phyloP scores from a whole-genome alignment of 768 basidiomycete species.

The Termitomyces sp. region DNA sequence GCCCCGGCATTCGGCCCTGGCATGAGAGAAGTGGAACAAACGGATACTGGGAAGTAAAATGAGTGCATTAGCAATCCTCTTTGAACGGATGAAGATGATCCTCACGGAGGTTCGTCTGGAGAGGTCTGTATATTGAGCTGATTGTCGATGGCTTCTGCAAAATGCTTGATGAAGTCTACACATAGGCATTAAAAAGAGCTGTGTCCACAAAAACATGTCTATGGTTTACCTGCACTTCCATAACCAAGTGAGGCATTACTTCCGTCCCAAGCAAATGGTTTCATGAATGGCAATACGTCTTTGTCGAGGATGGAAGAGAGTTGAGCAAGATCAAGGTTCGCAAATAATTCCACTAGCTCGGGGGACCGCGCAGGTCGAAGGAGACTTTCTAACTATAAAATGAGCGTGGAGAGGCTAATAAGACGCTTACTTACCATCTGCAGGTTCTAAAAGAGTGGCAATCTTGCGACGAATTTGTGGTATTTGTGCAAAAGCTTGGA shows the following conservation, averaged over 20 bases:
- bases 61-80: not conserved
- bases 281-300: slow-evolving; percentile 40
- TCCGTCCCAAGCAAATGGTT: slow-evolving; percentile 30
- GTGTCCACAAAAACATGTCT: slow-evolving; percentile 9
- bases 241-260: slow-evolving; percentile 19
- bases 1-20: slow-evolving; percentile 31
- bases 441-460: slow-evolving; percentile 18
- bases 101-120: slow-evolving; percentile 29
- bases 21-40: slow-evolving; percentile 55
- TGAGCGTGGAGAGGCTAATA: not conserved
- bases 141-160: slow-evolving; percentile 40
- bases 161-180: slow-evolving; percentile 43
- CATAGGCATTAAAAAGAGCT: slow-evolving; percentile 1
- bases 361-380: slow-evolving; percentile 10
- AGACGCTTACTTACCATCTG: not conserved
- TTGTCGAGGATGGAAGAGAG: slow-evolving; percentile 52
- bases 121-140: slow-evolving; percentile 31
- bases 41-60: slow-evolving; percentile 19
- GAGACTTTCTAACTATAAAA: not conserved
- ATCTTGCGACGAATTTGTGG: slow-evolving; percentile 59
- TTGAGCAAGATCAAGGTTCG: slow-evolving; percentile 62
- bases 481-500: slow-evolving; percentile 61
- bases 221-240: slow-evolving; percentile 8
- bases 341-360: slow-evolving; percentile 59
- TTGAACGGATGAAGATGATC: not conserved